phyloP scores from a whole-genome alignment of 2,329 filamentous ascomycete genomes.

The Fusarium nematophilum region DNA sequence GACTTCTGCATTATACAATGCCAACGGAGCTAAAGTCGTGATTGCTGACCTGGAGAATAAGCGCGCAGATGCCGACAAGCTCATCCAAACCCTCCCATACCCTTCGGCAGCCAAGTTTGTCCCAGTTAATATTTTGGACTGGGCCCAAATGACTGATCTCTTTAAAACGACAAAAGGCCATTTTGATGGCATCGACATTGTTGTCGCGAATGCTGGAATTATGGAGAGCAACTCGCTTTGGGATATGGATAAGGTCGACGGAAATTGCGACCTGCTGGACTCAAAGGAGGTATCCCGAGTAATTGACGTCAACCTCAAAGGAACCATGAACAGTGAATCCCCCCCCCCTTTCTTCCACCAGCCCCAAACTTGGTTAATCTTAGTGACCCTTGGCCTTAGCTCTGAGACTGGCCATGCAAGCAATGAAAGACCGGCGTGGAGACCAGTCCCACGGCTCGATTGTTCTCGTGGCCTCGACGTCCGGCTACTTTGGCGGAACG shows the following conservation, averaged over 20 bases:
- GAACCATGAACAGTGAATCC: constrained; percentile 33
- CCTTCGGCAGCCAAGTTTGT: constrained; percentile 1
- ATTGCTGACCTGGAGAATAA: constrained; percentile 12
- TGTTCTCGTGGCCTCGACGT: constrained; percentile 26
- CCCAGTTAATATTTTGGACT: constrained; percentile 11
- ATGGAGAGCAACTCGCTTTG: constrained; percentile 19
- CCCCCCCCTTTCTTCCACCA: too few relatives aligned
- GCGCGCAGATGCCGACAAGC: not conserved
- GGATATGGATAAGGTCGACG: constrained; percentile 15
- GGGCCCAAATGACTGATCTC: constrained; percentile 8
- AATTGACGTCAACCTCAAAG: constrained; percentile 34
- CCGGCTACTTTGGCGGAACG: constrained; percentile 34
- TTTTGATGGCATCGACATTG: constrained; percentile 15
- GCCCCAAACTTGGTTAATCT: too few relatives aligned
- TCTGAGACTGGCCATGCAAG: too few relatives aligned
- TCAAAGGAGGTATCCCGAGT: constrained; percentile 10
- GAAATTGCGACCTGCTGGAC: constrained; percentile 7
- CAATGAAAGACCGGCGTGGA: constrained; percentile 13
- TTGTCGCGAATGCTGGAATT: constrained; percentile 23
- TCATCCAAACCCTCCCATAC: not conserved
- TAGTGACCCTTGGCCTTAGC: too few relatives aligned
- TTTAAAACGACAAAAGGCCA: constrained; percentile 1
- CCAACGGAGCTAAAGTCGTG: constrained; percentile 20
- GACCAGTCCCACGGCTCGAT: constrained; percentile 25
- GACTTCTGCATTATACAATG: constrained; percentile 2